Percentiles rank a stretch among this genome's conserved stretches.
Evolutionary conservation across 1,284 basidiomycete species (phyloP).

Genomic region (Papiliotrema fonsecae): DNA sequence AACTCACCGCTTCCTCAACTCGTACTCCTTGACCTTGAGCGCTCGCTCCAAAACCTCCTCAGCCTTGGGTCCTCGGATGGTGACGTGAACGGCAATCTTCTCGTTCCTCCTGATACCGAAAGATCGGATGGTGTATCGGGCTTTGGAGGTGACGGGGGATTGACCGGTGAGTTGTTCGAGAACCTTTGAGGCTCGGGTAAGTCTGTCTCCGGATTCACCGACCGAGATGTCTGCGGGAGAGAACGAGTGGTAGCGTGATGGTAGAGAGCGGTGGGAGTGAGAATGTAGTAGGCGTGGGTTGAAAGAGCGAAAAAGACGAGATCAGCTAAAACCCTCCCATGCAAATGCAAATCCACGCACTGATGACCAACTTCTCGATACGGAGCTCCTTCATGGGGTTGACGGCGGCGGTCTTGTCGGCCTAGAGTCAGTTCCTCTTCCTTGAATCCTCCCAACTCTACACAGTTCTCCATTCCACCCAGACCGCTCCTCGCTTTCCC

Average conservation of each 20-base stretch:
- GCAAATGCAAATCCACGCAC: slow-evolving; percentile 52
- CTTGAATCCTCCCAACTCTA: background rate
- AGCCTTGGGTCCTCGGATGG: slow-evolving; percentile 98
- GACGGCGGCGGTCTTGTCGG: slow-evolving; percentile 82
- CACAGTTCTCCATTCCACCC: background rate
- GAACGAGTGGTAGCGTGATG: background rate
- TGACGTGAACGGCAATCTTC: slow-evolving; percentile 99
- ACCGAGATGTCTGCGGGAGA: slow-evolving; percentile 85
- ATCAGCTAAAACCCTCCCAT: slow-evolving; percentile 6
- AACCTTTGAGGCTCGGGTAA: slow-evolving; percentile 98
- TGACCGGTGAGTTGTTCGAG: slow-evolving; percentile 99
- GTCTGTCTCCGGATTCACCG: slow-evolving; percentile 97
- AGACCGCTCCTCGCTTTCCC: background rate
- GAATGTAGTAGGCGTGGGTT: background rate
- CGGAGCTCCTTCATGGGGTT: slow-evolving; percentile 94
- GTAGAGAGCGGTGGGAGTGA: background rate
- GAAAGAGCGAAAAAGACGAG: background rate
- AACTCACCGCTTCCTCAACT: slow-evolving; percentile 59
- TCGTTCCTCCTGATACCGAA: slow-evolving; percentile 99
- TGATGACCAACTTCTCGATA: slow-evolving; percentile 99
- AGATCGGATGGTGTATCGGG: slow-evolving; percentile 97
- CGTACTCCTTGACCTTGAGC: slow-evolving; percentile 99
- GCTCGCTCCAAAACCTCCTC: slow-evolving; percentile 99
- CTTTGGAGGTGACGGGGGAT: slow-evolving; percentile 98
- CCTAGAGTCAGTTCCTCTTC: slow-evolving; percentile 53